These are phyloP conservation scores for Lithocarpus polystachyus DNA, from an alignment of 306 rosid species.

Conservation along the genomic window DNA sequence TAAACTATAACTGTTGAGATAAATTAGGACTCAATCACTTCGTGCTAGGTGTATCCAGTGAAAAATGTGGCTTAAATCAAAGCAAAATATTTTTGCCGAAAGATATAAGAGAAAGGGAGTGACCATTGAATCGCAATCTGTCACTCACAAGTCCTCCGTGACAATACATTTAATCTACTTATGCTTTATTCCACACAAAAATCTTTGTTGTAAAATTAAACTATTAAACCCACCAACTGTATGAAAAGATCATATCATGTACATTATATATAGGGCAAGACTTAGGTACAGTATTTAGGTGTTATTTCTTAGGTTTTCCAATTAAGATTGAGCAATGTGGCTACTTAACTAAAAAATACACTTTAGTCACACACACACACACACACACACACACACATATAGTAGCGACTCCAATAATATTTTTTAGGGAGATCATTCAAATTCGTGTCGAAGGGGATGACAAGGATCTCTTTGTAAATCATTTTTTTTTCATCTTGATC, in stretches of 20 bases:
- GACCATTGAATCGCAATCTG: constrained; percentile 5
- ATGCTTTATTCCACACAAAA: background rate
- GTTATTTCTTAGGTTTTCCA: rapidly evolving
- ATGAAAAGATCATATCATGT: no score
- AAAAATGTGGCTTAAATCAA: background rate
- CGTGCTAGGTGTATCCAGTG: background rate
- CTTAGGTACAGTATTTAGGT: no score
- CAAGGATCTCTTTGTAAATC: no score
- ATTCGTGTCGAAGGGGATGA: no score
- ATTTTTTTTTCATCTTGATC: no score
- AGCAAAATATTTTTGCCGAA: background rate
- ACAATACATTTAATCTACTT: background rate
- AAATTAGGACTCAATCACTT: background rate
- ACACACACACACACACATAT: no score
- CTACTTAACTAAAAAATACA: no score
- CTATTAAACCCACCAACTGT: background rate
- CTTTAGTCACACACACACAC: no score
- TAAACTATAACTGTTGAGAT: background rate
- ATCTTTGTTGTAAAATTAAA: background rate
- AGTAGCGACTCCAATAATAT: no score
- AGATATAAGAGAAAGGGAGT: background rate
- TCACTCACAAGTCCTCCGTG: constrained; percentile 9
- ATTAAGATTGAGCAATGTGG: no score
- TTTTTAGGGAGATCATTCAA: no score
- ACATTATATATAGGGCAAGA: no score